phyloP scores from a whole-genome alignment of 2,329 filamentous ascomycete genomes.

The Uncinocarpus reesii region DNA sequence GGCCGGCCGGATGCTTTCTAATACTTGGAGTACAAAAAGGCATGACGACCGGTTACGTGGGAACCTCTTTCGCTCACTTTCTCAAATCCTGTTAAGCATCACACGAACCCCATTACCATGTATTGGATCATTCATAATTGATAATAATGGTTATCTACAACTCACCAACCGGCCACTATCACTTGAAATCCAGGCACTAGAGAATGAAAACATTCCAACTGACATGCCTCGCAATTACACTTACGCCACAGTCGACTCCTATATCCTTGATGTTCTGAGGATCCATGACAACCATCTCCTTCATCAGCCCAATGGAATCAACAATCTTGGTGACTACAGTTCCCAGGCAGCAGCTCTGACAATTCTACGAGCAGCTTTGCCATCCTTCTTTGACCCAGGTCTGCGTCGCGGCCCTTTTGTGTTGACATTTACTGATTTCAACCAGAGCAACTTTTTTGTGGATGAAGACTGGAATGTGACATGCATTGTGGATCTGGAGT shows the following conservation, averaged over 20 bases:
- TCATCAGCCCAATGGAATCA: slow-evolving; percentile 23
- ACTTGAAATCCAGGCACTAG: slow-evolving; percentile 20
- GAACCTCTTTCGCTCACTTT: slow-evolving; percentile 20
- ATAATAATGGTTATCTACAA: slow-evolving; percentile 21
- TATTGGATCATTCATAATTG: slow-evolving; percentile 29
- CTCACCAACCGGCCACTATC: slow-evolving; percentile 23
- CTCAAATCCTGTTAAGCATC: slow-evolving; percentile 18
- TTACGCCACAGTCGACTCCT: slow-evolving; percentile 22
- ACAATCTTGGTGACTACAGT: background rate
- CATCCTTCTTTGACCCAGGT: background rate
- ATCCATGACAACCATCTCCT: slow-evolving; percentile 23
- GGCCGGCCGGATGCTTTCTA: slow-evolving; percentile 21
- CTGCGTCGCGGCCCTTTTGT: slow-evolving; percentile 25
- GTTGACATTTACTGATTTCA: slow-evolving; percentile 27
- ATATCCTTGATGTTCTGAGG: slow-evolving; percentile 22
- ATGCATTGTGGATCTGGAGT: slow-evolving; percentile 30
- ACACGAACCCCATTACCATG: slow-evolving; percentile 20
- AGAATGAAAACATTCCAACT: slow-evolving; percentile 24
- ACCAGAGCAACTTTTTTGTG: slow-evolving; percentile 25
- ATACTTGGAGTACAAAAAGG: slow-evolving; percentile 17
- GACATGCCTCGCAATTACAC: slow-evolving; percentile 21
- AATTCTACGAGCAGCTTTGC: slow-evolving; percentile 15
- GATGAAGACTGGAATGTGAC: slow-evolving; percentile 29
- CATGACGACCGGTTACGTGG: slow-evolving; percentile 15
- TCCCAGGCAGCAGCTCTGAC: slow-evolving; percentile 19